Conservation (phyloP, 2,329 filamentous ascomycete species). For the Boeremia exigua region DNA sequence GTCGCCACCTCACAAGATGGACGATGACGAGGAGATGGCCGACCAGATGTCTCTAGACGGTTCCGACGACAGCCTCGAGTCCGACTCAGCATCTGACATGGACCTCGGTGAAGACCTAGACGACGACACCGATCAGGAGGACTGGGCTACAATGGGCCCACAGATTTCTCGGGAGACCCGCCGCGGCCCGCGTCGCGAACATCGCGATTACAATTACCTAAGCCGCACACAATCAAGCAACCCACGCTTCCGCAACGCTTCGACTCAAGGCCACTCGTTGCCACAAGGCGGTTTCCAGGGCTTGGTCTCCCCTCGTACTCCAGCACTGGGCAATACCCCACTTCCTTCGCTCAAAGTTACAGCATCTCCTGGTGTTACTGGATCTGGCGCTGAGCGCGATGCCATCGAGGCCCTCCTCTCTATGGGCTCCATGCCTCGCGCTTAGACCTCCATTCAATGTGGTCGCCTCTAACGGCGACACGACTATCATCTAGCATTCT, state of each 20-base stretch:
- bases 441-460: constrained; percentile 32
- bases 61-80: constrained; percentile 53
- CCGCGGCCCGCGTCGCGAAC: constrained; percentile 38
- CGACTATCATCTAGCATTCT: constrained; percentile 1
- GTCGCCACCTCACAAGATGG: constrained; percentile 62
- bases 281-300: constrained; percentile 29
- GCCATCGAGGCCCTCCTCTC: constrained; percentile 81
- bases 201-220: constrained; percentile 49
- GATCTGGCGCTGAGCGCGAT: constrained; percentile 69
- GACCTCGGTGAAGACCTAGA: constrained; percentile 73
- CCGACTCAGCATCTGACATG: constrained; percentile 73
- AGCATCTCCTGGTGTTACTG: constrained; percentile 36
- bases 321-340: constrained; percentile 32
- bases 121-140: constrained; percentile 92
- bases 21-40: constrained; percentile 62
- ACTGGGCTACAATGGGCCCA: constrained; percentile 90
- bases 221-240: constrained; percentile 44
- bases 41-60: constrained; percentile 93
- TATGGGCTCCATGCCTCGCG: constrained; percentile 68
- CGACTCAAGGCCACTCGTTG: constrained; percentile 36
- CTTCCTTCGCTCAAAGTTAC: constrained; percentile 21
- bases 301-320: constrained; percentile 19
- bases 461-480: not conserved
- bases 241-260: constrained; percentile 35
- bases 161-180: constrained; percentile 53